Percentiles rank a stretch among this genome's conserved stretches.
These are phyloP conservation scores for Nicotiana noctiflora DNA, from an alignment of 257 asterid species.

Conservation along the genomic window DNA sequence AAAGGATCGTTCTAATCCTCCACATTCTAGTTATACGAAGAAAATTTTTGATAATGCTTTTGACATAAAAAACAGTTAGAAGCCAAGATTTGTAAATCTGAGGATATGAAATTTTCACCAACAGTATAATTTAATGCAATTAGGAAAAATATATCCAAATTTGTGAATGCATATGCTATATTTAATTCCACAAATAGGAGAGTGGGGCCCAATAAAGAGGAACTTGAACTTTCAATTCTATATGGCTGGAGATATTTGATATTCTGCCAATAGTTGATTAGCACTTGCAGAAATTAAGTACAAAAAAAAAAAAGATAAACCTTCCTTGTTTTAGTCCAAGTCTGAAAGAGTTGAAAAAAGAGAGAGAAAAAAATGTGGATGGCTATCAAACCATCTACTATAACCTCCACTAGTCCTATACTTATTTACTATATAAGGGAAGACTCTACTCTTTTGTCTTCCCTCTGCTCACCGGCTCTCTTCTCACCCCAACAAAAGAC, in stretches of 20 bases:
- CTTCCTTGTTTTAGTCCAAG: background rate
- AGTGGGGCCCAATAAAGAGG: background rate
- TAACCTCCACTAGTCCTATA: background rate
- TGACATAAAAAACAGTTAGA: background rate
- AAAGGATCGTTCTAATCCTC: background rate
- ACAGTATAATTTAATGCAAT: background rate
- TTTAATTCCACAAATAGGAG: background rate
- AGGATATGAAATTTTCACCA: background rate
- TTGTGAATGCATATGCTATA: background rate
- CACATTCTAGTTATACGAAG: background rate
- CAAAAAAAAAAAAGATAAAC: background rate
- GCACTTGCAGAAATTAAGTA: background rate
- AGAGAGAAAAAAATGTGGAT: background rate
- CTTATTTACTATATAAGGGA: background rate
- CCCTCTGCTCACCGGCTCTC: background rate
- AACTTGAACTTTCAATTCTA: background rate
- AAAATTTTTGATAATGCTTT: background rate
- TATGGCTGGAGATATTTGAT: background rate
- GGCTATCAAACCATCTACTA: background rate
- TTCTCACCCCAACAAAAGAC: background rate
- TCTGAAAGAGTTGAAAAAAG: background rate
- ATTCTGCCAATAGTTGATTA: background rate
- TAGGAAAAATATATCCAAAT: background rate
- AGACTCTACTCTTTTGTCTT: background rate
- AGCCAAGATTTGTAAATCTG: background rate